Evolutionary conservation across 106 monocot genomes (phyloP).

Genomic region (Dendrobium chrysotoxum): DNA sequence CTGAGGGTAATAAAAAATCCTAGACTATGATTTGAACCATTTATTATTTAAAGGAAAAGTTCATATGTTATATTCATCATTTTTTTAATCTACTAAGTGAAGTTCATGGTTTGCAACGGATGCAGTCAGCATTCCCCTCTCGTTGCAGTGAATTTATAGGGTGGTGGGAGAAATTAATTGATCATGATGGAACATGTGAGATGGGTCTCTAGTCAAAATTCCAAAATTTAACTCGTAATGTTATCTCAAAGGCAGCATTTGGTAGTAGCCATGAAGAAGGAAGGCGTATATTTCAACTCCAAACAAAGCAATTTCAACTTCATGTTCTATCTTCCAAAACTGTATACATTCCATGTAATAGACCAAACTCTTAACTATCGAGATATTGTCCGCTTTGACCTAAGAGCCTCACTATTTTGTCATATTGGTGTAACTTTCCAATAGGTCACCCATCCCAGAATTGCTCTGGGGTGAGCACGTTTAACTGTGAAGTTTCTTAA

Average conservation of each 20-base stretch:
- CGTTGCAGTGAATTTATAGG: conserved; percentile 38
- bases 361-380: too few species aligned
- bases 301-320: not conserved
- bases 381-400: too few species aligned
- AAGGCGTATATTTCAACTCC: conserved; percentile 10
- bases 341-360: too few species aligned
- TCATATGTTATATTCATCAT: not conserved
- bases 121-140: conserved; percentile 51
- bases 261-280: conserved; percentile 12
- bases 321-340: too few species aligned
- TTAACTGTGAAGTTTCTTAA: too few species aligned
- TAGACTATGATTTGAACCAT: not conserved
- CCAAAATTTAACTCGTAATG: not conserved
- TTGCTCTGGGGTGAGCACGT: too few species aligned
- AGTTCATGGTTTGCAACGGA: conserved; percentile 23
- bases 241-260: conserved; percentile 7
- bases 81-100: not conserved
- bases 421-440: too few species aligned
- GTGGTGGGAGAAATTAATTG: conserved; percentile 32
- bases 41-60: too few species aligned
- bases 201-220: conserved; percentile 23
- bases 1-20: conserved; percentile 37
- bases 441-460: too few species aligned
- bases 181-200: conserved; percentile 17
- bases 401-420: too few species aligned